Base-by-base conservation (phyloP, 1,284 basidiomycete species). In the Amylostereum areolatum region DNA sequence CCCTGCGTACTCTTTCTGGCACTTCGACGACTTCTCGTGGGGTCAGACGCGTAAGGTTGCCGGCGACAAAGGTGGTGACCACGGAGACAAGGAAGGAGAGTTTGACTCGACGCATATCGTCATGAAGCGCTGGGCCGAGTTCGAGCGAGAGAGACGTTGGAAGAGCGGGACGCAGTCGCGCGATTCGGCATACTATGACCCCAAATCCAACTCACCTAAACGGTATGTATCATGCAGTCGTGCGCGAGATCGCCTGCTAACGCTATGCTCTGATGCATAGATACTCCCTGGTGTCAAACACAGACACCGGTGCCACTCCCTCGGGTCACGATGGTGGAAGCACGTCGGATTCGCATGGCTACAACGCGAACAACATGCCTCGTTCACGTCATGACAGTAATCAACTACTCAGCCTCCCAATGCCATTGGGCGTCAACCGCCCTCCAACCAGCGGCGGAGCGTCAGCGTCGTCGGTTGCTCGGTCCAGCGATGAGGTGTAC, bases 11-110 rank as follows among this genome's bases (percentile, higher is more conserved):
- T 81, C 95, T 33, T 99, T 92, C 72, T 98, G 95, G 94, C 94
- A 98, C 69, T 97, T 99, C 67, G 96, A 99, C 65, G 97, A 99
- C 74, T 99, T 99, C 70, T 93, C 91, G 18, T 99, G 96, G 96
- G 97, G 97, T 71, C 89, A 96, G 69, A 98, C 96, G 33, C 80
- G 96, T 55, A 86, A 84, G 70, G 74, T 98, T 53, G 77, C 81
- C 47, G 92, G 92, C 8, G 89, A 89, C 57, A 79, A 78, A 56
- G 82, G 75, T 55, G 78, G 72, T 33, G 77, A 80, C 50, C 90
- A 93, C 59, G 91, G 85, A 32, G 91, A 91, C 63, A 97, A 95
- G 70, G 89, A 93, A 52, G 97, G 96, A 66, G 89, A 90, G 64
- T 99, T 99, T 62, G 96, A 99, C 70, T 94, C 94, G 34, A 81